These are phyloP conservation scores for Leccinum incarnatum DNA, from an alignment of 768 basidiomycete species.

Conservation along the genomic window DNA sequence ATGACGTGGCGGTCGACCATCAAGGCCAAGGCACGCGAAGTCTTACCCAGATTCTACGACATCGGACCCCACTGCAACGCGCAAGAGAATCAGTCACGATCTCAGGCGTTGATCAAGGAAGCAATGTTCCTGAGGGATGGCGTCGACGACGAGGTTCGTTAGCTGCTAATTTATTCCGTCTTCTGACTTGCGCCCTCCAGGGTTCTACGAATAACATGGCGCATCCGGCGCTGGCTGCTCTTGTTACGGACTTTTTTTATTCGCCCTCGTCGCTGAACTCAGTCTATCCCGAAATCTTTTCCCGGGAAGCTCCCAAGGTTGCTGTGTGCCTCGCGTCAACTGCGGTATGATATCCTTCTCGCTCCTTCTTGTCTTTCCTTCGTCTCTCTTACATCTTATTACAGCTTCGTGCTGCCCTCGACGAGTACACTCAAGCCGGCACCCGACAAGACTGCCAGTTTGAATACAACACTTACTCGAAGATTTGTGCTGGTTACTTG, in stretches of 20 bases:
- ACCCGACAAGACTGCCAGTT: neutral
- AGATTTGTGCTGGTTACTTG: neutral
- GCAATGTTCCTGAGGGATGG: neutral
- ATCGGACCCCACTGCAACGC: too few relatives aligned
- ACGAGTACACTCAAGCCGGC: neutral
- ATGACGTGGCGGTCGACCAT: too few relatives aligned
- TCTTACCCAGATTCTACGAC: too few relatives aligned
- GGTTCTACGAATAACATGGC: neutral
- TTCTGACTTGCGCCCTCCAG: neutral
- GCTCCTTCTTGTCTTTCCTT: neutral
- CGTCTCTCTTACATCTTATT: neutral
- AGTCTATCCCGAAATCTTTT: neutral
- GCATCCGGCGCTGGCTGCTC: neutral
- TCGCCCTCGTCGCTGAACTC: neutral
- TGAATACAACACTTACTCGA: neutral
- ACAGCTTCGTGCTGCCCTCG: neutral
- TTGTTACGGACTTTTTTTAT: neutral
- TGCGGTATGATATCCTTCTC: neutral
- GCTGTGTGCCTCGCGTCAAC: neutral
- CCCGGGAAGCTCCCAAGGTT: neutral
- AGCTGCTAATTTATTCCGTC: neutral
- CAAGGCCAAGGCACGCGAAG: too few relatives aligned
- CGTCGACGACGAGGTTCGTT: neutral
- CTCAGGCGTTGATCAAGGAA: neutral
- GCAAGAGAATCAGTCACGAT: neutral